These are phyloP conservation scores for Apiospora saccharicola DNA, from an alignment of 2,329 filamentous ascomycete species.

Conservation along the genomic window DNA sequence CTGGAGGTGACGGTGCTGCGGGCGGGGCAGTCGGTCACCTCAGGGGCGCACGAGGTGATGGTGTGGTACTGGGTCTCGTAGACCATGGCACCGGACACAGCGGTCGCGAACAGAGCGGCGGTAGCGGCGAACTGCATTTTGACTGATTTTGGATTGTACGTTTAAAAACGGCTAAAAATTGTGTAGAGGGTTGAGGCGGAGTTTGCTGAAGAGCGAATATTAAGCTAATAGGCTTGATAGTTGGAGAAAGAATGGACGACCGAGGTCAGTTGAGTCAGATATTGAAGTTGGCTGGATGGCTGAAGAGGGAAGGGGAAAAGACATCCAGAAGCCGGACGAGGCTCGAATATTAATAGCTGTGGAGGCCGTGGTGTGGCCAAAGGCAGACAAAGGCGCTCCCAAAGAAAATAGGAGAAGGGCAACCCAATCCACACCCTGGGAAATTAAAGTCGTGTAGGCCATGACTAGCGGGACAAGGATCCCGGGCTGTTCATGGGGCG, in stretches of 20 bases:
- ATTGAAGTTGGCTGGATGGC: slow-evolving; percentile 51
- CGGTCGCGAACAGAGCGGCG: slow-evolving; percentile 58
- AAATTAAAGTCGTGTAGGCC: slow-evolving; percentile 21
- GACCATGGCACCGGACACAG: slow-evolving; percentile 55
- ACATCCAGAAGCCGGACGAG: slow-evolving; percentile 41
- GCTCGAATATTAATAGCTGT: slow-evolving; percentile 55
- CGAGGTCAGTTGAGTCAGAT: slow-evolving; percentile 59
- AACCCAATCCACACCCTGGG: not conserved
- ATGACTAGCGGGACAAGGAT: slow-evolving; percentile 17
- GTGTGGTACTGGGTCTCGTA: slow-evolving; percentile 66
- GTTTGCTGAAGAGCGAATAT: slow-evolving; percentile 26
- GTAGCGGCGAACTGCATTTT: slow-evolving; percentile 70
- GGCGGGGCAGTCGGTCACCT: slow-evolving; percentile 69
- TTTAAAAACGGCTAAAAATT: slow-evolving; percentile 41
- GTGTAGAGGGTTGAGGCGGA: slow-evolving; percentile 9
- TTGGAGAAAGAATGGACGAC: slow-evolving; percentile 63
- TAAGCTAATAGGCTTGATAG: slow-evolving; percentile 42
- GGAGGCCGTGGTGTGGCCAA: not conserved
- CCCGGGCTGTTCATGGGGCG: slow-evolving; percentile 2
- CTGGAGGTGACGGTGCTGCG: slow-evolving; percentile 49
- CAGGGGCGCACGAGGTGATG: slow-evolving; percentile 67
- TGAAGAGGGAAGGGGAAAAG: slow-evolving; percentile 47
- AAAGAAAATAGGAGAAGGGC: slow-evolving; percentile 19
- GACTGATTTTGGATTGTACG: slow-evolving; percentile 45
- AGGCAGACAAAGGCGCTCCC: not conserved